Base-by-base conservation (phyloP, 305 asterid species). In the Petunia hybrid region DNA sequence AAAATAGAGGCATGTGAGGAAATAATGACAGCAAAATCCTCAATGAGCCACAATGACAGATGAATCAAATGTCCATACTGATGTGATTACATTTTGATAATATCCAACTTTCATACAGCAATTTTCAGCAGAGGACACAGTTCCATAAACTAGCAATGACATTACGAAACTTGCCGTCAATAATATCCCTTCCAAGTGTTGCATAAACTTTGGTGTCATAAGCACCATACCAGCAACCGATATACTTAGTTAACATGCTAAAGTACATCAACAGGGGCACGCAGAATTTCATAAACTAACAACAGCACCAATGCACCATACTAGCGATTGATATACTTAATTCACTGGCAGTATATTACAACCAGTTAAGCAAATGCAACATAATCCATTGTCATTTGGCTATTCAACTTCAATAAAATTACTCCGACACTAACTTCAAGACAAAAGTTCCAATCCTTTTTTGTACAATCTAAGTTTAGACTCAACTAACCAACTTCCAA, bases 281-380 rank as follows among this genome's bases (percentile, higher is more conserved):
- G 35, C 35, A 14, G 43, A 51, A 35, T 51, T 6, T 45, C 35
- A 36, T 48, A 71, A 71, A 48, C 78, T 51, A 48, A 22, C 31
- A 22, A 22, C 31, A 22, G 31, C 31, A 22, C 31, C 31, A 22
- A 22, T 10, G 62, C 78, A 71, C 60, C 78, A 48, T 48, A 31
- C 31, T 10, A 70, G 77, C 0, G 6, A 46, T 1, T 70, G 76
- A 43, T 68, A 38, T 40, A 70, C 77, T 10, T 43, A 45, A 70
- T 55, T 46, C 9, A 46, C 43, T 46, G 3, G 61, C 40, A 46
- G n/a, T 70, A 70, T 46, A 38, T 35, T 35, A 71, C 6, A 71
- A 35, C 61, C 13, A 31, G 46, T 6, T 3, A 71, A 31, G 77
- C 35, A 71, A 71, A 71, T 70, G 61, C 45, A 71, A 48, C 78